phyloP scores from a whole-genome alignment of 345 rosid species.

The Clarkia xantiana region DNA sequence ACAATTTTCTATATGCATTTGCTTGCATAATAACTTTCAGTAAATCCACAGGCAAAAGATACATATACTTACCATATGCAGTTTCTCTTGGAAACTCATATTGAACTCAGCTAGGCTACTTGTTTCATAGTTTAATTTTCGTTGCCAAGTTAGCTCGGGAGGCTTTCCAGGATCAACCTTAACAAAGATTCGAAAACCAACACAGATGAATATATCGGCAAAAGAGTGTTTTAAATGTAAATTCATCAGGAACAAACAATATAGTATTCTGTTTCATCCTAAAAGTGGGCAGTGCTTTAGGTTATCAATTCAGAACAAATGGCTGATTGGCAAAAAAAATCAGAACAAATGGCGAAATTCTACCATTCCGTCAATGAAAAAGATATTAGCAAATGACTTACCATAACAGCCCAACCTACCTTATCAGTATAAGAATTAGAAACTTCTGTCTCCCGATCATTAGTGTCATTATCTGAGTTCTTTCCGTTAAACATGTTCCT shows the following conservation, averaged over 20 bases:
- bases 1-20: background rate
- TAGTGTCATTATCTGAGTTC: slow-evolving; percentile 16
- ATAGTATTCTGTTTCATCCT: background rate
- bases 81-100: slow-evolving; percentile 34
- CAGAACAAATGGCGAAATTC: slow-evolving; percentile 1
- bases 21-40: background rate
- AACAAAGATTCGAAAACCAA: slow-evolving; percentile 7
- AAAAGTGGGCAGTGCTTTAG: too few species aligned
- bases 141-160: slow-evolving; percentile 49
- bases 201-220: background rate
- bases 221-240: background rate
- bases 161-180: slow-evolving; percentile 49
- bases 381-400: background rate
- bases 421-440: slow-evolving; percentile 8
- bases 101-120: slow-evolving; percentile 25
- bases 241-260: background rate
- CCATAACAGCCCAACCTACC: slow-evolving; percentile 15
- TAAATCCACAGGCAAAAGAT: background rate
- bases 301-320: background rate
- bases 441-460: slow-evolving; percentile 17
- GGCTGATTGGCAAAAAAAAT: too few species aligned
- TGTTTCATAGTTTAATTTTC: slow-evolving; percentile 27
- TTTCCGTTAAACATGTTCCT: slow-evolving; percentile 26
- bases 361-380: background rate
- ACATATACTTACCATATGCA: slow-evolving; percentile 38